Base-by-base conservation (phyloP, 306 rosid species). In the Elaeagnus macrophylla region DNA sequence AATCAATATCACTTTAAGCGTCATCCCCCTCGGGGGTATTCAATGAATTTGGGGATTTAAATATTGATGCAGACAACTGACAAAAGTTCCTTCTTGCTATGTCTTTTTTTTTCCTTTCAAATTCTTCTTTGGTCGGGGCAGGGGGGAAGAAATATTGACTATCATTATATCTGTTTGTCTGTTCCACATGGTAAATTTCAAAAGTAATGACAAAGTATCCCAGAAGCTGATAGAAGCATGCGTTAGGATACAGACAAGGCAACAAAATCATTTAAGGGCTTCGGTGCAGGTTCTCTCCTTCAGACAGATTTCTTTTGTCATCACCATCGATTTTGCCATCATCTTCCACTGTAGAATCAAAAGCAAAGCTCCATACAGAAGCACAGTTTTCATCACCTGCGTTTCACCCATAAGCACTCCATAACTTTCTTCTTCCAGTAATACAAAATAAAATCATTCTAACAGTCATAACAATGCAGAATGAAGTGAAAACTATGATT, bases 341-440 rank as follows among this genome's bases (percentile, higher is more conserved):
- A 41, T 62, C 64, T 39, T 69, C 78, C 66, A 56, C 63, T 56
- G 10, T 39, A 62, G 86, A 70, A 71, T 77, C 86, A 73, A 39
- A 72, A 68, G 65, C 44, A 69, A 91, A 91, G 65, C 85, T 84
- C 96, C 97, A 91, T 38, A 91, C 69, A 6, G 97, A 84, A 69
- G 81, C 83, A 62, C 96, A 84, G 51, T 87, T 86, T 80, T 86
- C 87, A 25, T 71, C 69, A 66, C 75, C 97, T 91, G 59, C 71
- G 78, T 37, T 44, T 53, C 35, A 59, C 9, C 48, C 48, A 44
- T 12, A 12, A 6, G 14, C 48, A 12, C 7, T n/a, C 14, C 7
- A 12, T 13, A 45, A 6, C 8, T 6, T 44, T 15, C n/a, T 45
- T 45, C 15, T 13, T 45, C 15, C 15, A 45, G 49, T 6, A 8